phyloP scores from a whole-genome alignment of 2,329 filamentous ascomycete species.

The Grosmannia huntii region DNA sequence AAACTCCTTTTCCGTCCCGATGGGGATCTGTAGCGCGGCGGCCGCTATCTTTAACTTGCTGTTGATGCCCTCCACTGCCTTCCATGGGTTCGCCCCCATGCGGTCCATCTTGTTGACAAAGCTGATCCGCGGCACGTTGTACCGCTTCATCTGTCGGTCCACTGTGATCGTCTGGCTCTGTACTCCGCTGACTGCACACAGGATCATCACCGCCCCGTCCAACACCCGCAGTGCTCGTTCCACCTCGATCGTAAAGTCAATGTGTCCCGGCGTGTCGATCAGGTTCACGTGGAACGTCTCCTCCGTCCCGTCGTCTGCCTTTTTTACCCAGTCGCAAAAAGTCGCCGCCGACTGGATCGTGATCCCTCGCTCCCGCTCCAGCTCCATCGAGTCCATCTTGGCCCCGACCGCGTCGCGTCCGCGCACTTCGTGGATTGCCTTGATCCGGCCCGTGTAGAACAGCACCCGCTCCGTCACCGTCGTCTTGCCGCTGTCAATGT shows the following conservation, averaged over 20 bases:
- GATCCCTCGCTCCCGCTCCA: slow-evolving; percentile 96
- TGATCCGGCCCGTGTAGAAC: slow-evolving; percentile 96
- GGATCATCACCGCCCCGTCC: slow-evolving; percentile 95
- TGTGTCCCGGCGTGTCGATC: slow-evolving; percentile 97
- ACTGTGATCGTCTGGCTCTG: slow-evolving; percentile 98
- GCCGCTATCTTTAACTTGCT: slow-evolving; percentile 86
- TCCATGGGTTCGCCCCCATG: slow-evolving; percentile 97
- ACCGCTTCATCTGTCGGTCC: slow-evolving; percentile 95
- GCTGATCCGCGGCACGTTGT: slow-evolving; percentile 88
- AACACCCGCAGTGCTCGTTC: slow-evolving; percentile 89
- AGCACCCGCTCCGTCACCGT: slow-evolving; percentile 93
- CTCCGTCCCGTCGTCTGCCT: slow-evolving; percentile 48
- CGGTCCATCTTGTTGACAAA: slow-evolving; percentile 99
- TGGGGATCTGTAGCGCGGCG: slow-evolving; percentile 87
- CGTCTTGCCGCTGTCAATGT: slow-evolving; percentile 98
- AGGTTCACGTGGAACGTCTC: slow-evolving; percentile 95
- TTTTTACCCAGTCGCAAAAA: slow-evolving; percentile 93
- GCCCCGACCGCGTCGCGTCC: slow-evolving; percentile 90
- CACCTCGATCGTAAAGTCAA: slow-evolving; percentile 98
- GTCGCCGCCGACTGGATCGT: slow-evolving; percentile 98
- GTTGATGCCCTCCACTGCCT: slow-evolving; percentile 95
- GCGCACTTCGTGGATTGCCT: slow-evolving; percentile 91
- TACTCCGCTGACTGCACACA: slow-evolving; percentile 93
- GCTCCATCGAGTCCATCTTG: slow-evolving; percentile 99
- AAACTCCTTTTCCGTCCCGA: slow-evolving; percentile 84